Percentiles rank a stretch among this genome's conserved stretches.
Conservation (phyloP, 2,329 filamentous ascomycete genomes). For the Ascochyta pisi region DNA sequence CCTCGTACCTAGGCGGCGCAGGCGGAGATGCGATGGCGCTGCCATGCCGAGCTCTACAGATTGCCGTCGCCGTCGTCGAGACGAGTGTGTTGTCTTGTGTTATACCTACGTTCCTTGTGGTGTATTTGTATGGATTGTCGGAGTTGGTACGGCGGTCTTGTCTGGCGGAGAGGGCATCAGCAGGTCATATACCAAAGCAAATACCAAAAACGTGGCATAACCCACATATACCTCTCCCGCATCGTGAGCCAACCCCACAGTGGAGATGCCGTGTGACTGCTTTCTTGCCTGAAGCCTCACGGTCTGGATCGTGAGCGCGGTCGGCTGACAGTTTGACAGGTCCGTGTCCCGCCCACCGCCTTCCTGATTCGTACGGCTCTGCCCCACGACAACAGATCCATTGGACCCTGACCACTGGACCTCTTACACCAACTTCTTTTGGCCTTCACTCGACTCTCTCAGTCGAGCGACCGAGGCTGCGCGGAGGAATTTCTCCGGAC, state of each 20-base stretch:
- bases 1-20: slow-evolving; percentile 32
- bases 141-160: background rate
- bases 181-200: slow-evolving; percentile 1
- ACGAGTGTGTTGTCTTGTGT: background rate
- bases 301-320: slow-evolving; percentile 39
- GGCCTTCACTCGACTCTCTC: slow-evolving; percentile 3
- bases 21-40: slow-evolving; percentile 28
- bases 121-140: slow-evolving; percentile 17
- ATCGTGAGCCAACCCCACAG: slow-evolving; percentile 17
- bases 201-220: slow-evolving; percentile 31
- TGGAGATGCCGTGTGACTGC: slow-evolving; percentile 24
- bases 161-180: background rate
- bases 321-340: slow-evolving; percentile 23
- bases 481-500: slow-evolving; percentile 11
- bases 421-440: slow-evolving; percentile 18
- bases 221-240: slow-evolving; percentile 15
- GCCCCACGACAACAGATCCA: slow-evolving; percentile 22
- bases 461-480: slow-evolving; percentile 2
- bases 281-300: slow-evolving; percentile 28
- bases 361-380: slow-evolving; percentile 25
- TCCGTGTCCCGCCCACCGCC: slow-evolving; percentile 33
- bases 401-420: slow-evolving; percentile 30
- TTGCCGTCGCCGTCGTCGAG: slow-evolving; percentile 10
- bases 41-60: slow-evolving; percentile 19
- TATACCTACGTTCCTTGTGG: slow-evolving; percentile 5